phyloP scores from a whole-genome alignment of 1,284 basidiomycete genomes.

The Cryptococcus sp. region DNA sequence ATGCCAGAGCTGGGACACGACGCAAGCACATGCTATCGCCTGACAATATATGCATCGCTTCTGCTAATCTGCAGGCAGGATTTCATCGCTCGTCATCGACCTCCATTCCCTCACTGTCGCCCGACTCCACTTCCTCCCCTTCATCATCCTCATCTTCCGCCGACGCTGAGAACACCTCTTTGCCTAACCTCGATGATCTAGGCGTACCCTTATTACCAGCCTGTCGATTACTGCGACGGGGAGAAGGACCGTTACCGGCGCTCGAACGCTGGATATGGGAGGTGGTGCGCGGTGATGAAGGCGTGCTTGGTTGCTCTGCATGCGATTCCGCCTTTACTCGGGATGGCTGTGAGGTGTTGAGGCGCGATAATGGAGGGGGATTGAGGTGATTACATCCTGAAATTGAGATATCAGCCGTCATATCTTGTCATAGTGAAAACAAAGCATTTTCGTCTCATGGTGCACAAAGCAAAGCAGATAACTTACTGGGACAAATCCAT shows the following conservation, averaged over 20 bases:
- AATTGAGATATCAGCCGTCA: conserved; percentile 5
- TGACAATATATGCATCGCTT: too few species aligned
- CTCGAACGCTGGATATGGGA: conserved; percentile 5
- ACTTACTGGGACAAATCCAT: conserved; percentile 49
- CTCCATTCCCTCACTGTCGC: conserved; percentile 31
- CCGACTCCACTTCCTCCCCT: conserved; percentile 22
- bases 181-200: conserved; percentile 34
- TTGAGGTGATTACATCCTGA: conserved; percentile 50
- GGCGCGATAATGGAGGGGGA: conserved; percentile 37
- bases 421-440: too few species aligned
- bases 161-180: conserved; percentile 40
- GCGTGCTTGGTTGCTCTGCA: conserved; percentile 8
- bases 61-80: too few species aligned
- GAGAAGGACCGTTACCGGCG: conserved; percentile 10
- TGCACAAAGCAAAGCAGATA: neutral
- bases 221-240: conserved; percentile 24
- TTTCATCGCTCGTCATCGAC: conserved; percentile 27
- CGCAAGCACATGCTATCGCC: too few species aligned
- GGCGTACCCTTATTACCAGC: conserved; percentile 33
- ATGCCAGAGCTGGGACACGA: too few species aligned
- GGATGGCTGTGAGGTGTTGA: neutral
- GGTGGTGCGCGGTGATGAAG: conserved; percentile 10
- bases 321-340: too few species aligned
- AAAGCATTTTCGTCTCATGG: too few species aligned
- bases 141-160: conserved; percentile 30